phyloP scores from a whole-genome alignment of 2,329 filamentous ascomycete species.

The Diaporthe aspalathi region DNA sequence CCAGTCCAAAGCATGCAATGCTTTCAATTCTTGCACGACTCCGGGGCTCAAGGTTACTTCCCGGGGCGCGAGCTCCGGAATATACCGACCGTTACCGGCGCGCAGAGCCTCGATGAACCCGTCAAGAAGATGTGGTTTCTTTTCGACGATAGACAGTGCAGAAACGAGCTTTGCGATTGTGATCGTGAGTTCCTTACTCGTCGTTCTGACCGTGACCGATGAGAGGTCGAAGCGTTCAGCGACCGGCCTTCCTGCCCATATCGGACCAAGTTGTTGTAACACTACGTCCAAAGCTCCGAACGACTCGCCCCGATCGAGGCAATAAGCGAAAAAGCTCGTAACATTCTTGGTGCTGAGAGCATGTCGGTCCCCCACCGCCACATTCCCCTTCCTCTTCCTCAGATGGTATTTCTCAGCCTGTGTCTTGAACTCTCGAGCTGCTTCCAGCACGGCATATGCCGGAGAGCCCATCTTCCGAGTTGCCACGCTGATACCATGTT shows the following conservation, averaged over 20 bases:
- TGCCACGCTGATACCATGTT: conserved; percentile 19
- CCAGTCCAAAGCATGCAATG: background rate
- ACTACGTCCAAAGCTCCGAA: background rate
- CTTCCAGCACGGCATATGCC: background rate
- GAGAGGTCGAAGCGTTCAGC: background rate
- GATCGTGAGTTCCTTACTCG: background rate
- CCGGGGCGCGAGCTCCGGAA: background rate
- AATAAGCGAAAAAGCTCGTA: conserved; percentile 6
- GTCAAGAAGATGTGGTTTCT: conserved; percentile 1
- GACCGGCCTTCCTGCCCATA: background rate
- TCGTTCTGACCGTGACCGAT: background rate
- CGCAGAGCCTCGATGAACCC: conserved; percentile 1
- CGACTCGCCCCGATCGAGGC: background rate
- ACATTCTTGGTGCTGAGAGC: conserved; percentile 9
- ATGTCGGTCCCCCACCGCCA: background rate
- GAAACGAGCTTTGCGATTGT: conserved; percentile 2
- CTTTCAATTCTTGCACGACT: background rate
- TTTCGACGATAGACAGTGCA: background rate
- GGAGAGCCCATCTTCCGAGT: background rate
- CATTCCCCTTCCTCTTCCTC: background rate
- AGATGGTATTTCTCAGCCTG: conserved; percentile 25
- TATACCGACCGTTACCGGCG: conserved; percentile 16
- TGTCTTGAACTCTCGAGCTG: conserved; percentile 24
- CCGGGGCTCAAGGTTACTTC: background rate
- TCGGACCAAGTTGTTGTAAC: rapidly evolving